Evolutionary conservation across 805 yeast genomes (phyloP).

Genomic region (Spathaspora gorwiae): DNA sequence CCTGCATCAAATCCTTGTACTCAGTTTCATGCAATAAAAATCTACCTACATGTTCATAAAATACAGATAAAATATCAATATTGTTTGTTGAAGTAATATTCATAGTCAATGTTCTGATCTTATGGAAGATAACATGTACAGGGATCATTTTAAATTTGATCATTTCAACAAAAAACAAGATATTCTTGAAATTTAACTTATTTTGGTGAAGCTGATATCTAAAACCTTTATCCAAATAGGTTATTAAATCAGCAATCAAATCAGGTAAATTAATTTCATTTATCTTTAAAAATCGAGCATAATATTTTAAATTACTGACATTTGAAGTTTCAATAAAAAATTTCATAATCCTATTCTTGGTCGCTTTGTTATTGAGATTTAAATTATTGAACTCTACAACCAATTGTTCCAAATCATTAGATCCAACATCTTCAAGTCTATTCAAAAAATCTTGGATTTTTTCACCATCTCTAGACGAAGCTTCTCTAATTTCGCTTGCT

Average conservation of each 20-base stretch:
- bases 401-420: slow-evolving; percentile 47
- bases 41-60: slow-evolving; percentile 72
- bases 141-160: slow-evolving; percentile 74
- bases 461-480: slow-evolving; percentile 27
- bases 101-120: slow-evolving; percentile 56
- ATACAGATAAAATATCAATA: slow-evolving; percentile 62
- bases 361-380: slow-evolving; percentile 67
- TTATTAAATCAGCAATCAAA: slow-evolving; percentile 48
- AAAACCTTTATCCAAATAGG: slow-evolving; percentile 54
- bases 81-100: slow-evolving; percentile 50
- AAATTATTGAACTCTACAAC: slow-evolving; percentile 45
- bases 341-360: slow-evolving; percentile 54
- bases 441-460: slow-evolving; percentile 40
- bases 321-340: slow-evolving; percentile 50
- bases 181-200: slow-evolving; percentile 50
- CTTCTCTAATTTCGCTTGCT: slow-evolving; percentile 3
- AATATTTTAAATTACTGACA: slow-evolving; percentile 43
- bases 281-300: slow-evolving; percentile 66
- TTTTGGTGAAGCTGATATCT: slow-evolving; percentile 54
- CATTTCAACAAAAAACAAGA: slow-evolving; percentile 67
- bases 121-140: slow-evolving; percentile 66
- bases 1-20: slow-evolving; percentile 53
- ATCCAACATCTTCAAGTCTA: slow-evolving; percentile 41
- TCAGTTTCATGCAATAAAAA: slow-evolving; percentile 56
- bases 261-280: slow-evolving; percentile 47